phyloP scores from a whole-genome alignment of 345 rosid genomes.

The Microcos paniculata region DNA sequence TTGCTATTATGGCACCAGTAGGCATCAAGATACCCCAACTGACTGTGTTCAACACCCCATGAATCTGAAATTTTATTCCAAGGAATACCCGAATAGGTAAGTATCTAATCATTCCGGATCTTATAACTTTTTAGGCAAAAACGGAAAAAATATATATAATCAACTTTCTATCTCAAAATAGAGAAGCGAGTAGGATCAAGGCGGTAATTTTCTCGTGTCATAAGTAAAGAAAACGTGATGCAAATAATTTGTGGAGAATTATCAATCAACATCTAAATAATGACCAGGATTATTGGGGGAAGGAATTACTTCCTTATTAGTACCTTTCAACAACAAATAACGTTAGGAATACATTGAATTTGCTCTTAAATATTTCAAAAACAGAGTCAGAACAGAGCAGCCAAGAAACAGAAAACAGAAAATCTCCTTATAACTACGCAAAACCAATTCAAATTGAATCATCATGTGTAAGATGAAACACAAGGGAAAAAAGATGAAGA shows the following conservation, averaged over 20 bases:
- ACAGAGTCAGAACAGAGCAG: constrained; percentile 9
- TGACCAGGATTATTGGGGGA: neutral
- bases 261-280: neutral
- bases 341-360: neutral
- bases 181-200: neutral
- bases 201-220: neutral
- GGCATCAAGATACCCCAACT: constrained; percentile 97
- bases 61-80: constrained; percentile 47
- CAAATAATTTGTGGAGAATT: neutral
- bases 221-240: neutral
- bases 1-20: constrained; percentile 63
- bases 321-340: neutral
- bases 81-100: neutral
- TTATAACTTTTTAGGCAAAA: neutral
- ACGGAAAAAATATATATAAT: neutral
- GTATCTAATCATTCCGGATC: neutral
- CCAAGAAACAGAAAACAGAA: neutral
- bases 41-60: constrained; percentile 74
- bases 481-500: neutral
- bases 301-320: neutral
- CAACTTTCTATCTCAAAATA: neutral
- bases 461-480: neutral
- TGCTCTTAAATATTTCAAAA: neutral
- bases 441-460: neutral
- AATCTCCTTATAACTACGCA: neutral